Evolutionary conservation across 495 filamentous ascomycete species (phyloP).

Genomic region (Trichoderma erinaceum): DNA sequence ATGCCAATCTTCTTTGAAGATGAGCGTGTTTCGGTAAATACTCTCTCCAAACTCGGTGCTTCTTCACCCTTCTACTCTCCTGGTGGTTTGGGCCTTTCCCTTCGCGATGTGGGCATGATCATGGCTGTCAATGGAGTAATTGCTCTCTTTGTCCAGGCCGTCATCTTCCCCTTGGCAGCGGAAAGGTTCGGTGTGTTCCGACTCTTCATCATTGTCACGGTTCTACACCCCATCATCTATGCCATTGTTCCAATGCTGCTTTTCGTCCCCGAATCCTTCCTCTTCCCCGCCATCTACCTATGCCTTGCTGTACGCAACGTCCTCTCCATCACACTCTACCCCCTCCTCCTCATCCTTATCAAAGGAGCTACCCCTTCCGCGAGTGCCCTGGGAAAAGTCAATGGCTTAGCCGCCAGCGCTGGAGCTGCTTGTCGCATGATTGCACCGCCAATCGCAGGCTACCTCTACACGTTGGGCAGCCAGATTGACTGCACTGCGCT

Average conservation of each 20-base stretch:
- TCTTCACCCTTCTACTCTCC: conserved; percentile 50
- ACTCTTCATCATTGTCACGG: conserved; percentile 64
- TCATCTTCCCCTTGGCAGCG: conserved; percentile 67
- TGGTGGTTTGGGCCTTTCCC: conserved; percentile 68
- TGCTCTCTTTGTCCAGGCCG: conserved; percentile 69
- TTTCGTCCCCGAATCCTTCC: conserved; percentile 49
- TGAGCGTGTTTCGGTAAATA: conserved; percentile 31
- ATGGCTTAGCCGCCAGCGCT: conserved; percentile 73
- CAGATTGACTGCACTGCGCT: conserved; percentile 64
- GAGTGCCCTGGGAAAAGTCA: conserved; percentile 66
- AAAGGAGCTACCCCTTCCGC: conserved; percentile 72
- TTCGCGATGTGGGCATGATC: conserved; percentile 67
- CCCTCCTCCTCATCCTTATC: conserved; percentile 72
- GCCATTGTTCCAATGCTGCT: conserved; percentile 66
- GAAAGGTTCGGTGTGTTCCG: conserved; percentile 67
- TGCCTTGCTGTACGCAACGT: conserved; percentile 67
- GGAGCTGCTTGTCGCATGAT: conserved; percentile 72
- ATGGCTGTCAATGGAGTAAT: conserved; percentile 76
- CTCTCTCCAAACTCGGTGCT: conserved; percentile 19
- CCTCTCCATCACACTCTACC: conserved; percentile 70
- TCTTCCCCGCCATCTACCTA: conserved; percentile 67
- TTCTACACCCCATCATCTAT: conserved; percentile 71
- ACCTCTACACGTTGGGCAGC: conserved; percentile 63
- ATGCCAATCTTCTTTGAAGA: conserved; percentile 83
- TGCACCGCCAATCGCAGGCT: conserved; percentile 68